Conservation (phyloP, 108 stramenopile genomes). For the Nannochloropsis gaditana region DNA sequence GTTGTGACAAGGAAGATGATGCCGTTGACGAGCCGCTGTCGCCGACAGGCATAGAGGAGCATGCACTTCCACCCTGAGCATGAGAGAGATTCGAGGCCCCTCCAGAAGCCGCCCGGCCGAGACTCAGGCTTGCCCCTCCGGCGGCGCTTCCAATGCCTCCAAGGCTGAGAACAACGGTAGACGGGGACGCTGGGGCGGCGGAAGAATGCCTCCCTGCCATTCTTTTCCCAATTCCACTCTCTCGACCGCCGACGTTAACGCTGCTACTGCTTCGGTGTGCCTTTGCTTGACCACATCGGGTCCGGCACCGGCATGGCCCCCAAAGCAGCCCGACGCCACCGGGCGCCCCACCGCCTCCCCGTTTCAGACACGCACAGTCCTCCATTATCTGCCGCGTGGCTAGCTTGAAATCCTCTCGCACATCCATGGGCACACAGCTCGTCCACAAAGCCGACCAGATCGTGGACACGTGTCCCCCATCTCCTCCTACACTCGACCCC, state of each 20-base stretch:
- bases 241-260: not conserved
- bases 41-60: too few species aligned
- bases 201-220: not conserved
- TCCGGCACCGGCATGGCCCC: not conserved
- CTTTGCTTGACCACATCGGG: not conserved
- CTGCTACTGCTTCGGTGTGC: constrained; percentile 10
- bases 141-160: too few species aligned
- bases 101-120: too few species aligned
- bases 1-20: too few species aligned
- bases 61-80: too few species aligned
- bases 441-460: constrained; percentile 8
- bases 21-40: too few species aligned
- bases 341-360: not conserved
- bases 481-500: not conserved
- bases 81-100: too few species aligned
- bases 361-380: constrained; percentile 6
- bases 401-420: constrained; percentile 11
- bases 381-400: not conserved
- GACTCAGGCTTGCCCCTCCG: too few species aligned
- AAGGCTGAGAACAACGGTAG: not conserved
- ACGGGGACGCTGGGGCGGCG: not conserved
- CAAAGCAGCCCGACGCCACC: not conserved
- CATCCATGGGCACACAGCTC: constrained; percentile 5
- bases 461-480: not conserved
- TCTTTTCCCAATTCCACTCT: not conserved